Evolutionary conservation across 2,329 filamentous ascomycete species (phyloP).

Genomic region (Stagonosporopsis chrysanthemi): DNA sequence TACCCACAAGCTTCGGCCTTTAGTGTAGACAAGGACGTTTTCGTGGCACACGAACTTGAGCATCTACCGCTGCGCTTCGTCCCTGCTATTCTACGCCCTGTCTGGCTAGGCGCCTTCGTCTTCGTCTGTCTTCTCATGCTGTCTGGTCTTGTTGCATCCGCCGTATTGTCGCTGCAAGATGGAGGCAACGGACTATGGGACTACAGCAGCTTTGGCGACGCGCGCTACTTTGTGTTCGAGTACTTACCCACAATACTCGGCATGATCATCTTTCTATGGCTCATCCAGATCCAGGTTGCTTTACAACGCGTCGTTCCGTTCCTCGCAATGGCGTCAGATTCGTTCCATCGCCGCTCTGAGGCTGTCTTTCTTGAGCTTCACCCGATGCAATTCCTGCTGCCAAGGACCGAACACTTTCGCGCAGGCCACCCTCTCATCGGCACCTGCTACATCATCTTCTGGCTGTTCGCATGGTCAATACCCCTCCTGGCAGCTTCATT

Average conservation of each 20-base stretch:
- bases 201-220: slow-evolving; percentile 74
- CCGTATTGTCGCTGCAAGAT: slow-evolving; percentile 51
- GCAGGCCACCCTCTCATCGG: slow-evolving; percentile 73
- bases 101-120: slow-evolving; percentile 68
- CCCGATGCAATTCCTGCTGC: slow-evolving; percentile 71
- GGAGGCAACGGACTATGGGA: slow-evolving; percentile 69
- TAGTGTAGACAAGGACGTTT: slow-evolving; percentile 50
- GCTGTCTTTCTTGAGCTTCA: slow-evolving; percentile 69
- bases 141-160: slow-evolving; percentile 74
- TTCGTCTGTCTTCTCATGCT: slow-evolving; percentile 73
- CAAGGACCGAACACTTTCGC: slow-evolving; percentile 71
- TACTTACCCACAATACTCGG: slow-evolving; percentile 83
- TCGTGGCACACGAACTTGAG: slow-evolving; percentile 58
- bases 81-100: slow-evolving; percentile 73
- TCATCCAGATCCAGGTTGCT: slow-evolving; percentile 75
- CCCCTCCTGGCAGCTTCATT: slow-evolving; percentile 83
- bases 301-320: slow-evolving; percentile 82
- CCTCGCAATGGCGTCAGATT: slow-evolving; percentile 73
- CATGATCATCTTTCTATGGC: slow-evolving; percentile 75
- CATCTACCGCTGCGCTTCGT: slow-evolving; percentile 67
- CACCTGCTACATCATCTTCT: slow-evolving; percentile 71
- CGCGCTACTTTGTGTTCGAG: slow-evolving; percentile 83
- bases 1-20: slow-evolving; percentile 21
- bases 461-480: slow-evolving; percentile 80
- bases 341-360: slow-evolving; percentile 65